A percentile compares a stretch with the other conserved stretches of the same genome.
Conservation (phyloP, 768 basidiomycete species). For the Chlorophyllum brunneum region DNA sequence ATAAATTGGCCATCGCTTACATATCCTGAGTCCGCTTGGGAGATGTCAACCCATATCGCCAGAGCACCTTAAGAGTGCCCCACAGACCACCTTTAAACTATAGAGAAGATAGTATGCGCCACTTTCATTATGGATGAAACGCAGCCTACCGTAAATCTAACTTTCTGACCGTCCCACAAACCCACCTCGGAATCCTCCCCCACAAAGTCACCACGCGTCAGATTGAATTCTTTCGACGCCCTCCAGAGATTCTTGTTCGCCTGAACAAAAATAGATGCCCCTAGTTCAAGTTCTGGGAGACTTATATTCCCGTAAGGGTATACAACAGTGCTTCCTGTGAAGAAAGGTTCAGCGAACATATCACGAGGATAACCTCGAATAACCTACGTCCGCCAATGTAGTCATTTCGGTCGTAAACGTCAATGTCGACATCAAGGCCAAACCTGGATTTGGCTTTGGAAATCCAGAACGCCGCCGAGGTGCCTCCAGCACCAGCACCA, state of each 20-base stretch:
- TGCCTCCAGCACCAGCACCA: constrained; percentile 87
- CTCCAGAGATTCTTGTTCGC: constrained; percentile 69
- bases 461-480: constrained; percentile 83
- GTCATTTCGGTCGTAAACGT: constrained; percentile 74
- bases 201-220: constrained; percentile 47
- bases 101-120: constrained; percentile 4
- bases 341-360: background rate
- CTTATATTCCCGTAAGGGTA: constrained; percentile 63
- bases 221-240: constrained; percentile 77
- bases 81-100: constrained; percentile 59
- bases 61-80: constrained; percentile 69
- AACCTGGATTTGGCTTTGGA: constrained; percentile 70
- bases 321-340: constrained; percentile 71
- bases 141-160: constrained; percentile 57
- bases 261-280: constrained; percentile 83
- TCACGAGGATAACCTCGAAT: constrained; percentile 9
- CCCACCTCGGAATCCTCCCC: constrained; percentile 52
- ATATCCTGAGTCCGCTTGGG: constrained; percentile 53
- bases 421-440: constrained; percentile 68
- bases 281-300: constrained; percentile 71
- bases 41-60: constrained; percentile 70
- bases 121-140: background rate
- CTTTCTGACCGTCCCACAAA: constrained; percentile 80
- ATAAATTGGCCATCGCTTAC: constrained; percentile 29
- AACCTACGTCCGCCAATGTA: constrained; percentile 86